Base-by-base conservation (phyloP, 2,329 filamentous ascomycete species). In the Aspergillus luchuensis region DNA sequence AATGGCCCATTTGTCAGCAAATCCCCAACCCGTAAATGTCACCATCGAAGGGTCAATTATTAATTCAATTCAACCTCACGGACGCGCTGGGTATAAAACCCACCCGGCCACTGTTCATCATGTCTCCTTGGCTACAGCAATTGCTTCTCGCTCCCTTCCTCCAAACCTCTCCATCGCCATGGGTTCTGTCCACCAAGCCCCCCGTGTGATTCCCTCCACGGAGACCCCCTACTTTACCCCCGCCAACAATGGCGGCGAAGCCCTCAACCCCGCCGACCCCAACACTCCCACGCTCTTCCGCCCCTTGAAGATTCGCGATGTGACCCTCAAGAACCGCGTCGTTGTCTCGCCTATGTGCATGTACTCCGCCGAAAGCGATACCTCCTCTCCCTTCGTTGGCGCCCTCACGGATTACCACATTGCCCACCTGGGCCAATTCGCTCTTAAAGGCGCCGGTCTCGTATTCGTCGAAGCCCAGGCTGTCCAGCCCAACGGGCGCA, bases 381-480 rank as follows among this genome's bases (percentile, higher is more conserved):
- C 67, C 1, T 43, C 57, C 8, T 73, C 71, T 4, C 68, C 72
- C 4, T 57, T 56, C 8, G 59, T 69, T 65, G 88, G 93, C 17
- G 89, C 93, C 74, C 78, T 89, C 57, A 93, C 90, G 2, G 84
- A 90, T 72, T 97, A 87, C 84, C 91, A 96, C 75, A 80, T 94
- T 49, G 87, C 91, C 25, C 92, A 96, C 71, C 82, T 94, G 8
- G 91, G 92, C 60, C 88, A 91, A 66, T 91, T 92, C 67, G 84
- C 91, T 19, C 81, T 88, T 45, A 87, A 89, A 62, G 92, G 92
- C 17, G 88, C 88, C 0, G 89, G 86, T 1, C 80, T 96, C 23
- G 81, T 89, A 55, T 84, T 92, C 57, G 82, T 94, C 60, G 92
- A 97, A 79, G 91, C 92, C 19, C 92, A 90, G 0, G 82, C 87